Conservation (phyloP, 2,329 filamentous ascomycete genomes). For the Fusarium siculi region DNA sequence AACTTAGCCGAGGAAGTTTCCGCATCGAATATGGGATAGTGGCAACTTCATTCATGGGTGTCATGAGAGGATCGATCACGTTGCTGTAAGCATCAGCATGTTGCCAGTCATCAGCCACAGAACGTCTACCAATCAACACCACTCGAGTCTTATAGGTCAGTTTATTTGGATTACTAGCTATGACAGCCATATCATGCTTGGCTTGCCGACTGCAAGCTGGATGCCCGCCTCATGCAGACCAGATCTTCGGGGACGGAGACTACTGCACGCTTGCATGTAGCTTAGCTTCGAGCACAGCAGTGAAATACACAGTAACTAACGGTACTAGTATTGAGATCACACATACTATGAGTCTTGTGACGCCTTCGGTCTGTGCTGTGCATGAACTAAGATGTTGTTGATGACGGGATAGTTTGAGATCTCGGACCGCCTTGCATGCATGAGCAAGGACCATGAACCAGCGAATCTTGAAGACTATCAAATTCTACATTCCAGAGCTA, state of each 20-base stretch:
- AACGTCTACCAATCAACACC: no score
- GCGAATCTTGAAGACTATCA: not conserved
- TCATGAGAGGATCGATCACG: not conserved
- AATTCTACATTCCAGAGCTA: not conserved
- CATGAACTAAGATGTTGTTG: slow-evolving; percentile 2
- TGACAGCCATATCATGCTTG: not conserved
- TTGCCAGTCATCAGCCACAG: not conserved
- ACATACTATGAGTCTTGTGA: not conserved
- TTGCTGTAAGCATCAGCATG: not conserved
- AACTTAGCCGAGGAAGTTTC: not conserved
- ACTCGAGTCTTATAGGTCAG: not conserved
- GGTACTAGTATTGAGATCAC: accelerated
- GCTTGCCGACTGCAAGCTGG: not conserved
- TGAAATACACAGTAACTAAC: not conserved
- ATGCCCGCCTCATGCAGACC: not conserved
- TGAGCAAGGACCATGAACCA: not conserved
- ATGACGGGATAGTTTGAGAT: not conserved
- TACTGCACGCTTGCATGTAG: not conserved
- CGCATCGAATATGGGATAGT: no score
- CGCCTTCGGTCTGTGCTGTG: not conserved
- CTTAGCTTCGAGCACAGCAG: not conserved
- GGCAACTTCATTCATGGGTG: not conserved
- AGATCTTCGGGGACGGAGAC: not conserved
- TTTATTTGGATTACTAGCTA: not conserved
- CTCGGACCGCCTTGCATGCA: not conserved